A percentile compares a stretch with the other conserved stretches of the same genome.
phyloP scores from a whole-genome alignment of 2,329 filamentous ascomycete genomes.

The Tolypocladium album region DNA sequence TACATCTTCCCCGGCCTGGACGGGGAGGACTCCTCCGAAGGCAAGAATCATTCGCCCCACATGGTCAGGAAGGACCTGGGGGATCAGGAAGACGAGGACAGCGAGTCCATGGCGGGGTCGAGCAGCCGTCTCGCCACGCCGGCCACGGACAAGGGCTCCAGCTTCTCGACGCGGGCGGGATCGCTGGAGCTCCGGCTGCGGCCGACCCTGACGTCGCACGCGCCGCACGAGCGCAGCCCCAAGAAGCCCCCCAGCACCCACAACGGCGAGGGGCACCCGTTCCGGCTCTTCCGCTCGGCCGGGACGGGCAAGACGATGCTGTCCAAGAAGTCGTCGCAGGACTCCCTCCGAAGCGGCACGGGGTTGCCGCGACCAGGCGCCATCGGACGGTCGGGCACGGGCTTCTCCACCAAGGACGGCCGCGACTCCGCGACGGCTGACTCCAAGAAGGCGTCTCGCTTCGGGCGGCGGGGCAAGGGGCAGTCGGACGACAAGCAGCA shows the following conservation, averaged over 20 bases:
- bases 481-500: slow-evolving; percentile 56
- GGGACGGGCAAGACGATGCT: slow-evolving; percentile 30
- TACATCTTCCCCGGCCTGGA: slow-evolving; percentile 91
- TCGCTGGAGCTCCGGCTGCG: slow-evolving; percentile 73
- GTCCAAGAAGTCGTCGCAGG: slow-evolving; percentile 43
- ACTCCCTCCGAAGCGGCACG: slow-evolving; percentile 36
- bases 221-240: slow-evolving; percentile 21
- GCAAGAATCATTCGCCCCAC: slow-evolving; percentile 52
- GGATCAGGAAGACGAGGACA: slow-evolving; percentile 36
- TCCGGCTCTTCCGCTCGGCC: slow-evolving; percentile 39
- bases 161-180: slow-evolving; percentile 53
- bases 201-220: slow-evolving; percentile 62
- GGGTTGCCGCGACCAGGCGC: slow-evolving; percentile 28
- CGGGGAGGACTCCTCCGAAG: slow-evolving; percentile 31
- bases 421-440: slow-evolving; percentile 26
- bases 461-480: slow-evolving; percentile 40
- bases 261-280: slow-evolving; percentile 35
- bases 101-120: slow-evolving; percentile 28
- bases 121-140: slow-evolving; percentile 24
- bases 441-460: slow-evolving; percentile 40
- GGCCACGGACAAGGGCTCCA: slow-evolving; percentile 33
- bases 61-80: slow-evolving; percentile 28
- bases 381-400: slow-evolving; percentile 35
- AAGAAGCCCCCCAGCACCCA: slow-evolving; percentile 40
- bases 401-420: slow-evolving; percentile 27